Evolutionary conservation across 495 filamentous ascomycete species (phyloP), one percentile per base, ranked within the genome.

Genomic region (Hamigera avellanea): DNA sequence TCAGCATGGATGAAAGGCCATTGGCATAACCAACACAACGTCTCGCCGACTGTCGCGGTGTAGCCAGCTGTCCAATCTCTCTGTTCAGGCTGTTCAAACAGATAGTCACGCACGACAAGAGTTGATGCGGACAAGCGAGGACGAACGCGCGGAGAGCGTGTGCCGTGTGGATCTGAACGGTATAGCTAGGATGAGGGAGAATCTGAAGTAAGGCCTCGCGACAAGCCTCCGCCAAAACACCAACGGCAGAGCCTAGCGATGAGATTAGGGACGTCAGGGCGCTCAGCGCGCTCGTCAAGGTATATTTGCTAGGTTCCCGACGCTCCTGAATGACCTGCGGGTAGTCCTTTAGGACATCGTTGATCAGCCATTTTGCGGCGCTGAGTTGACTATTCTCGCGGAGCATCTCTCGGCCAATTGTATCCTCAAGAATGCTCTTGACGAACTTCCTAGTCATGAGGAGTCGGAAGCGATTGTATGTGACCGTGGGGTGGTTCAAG

Each of bases 81-180:
- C 93, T 71, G 43, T 75, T 83, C 41, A 95, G 70, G 54, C 84
- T 95, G 57, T 96, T 96, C 83, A 96, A 86, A 56, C 86, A 95
- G 21, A 96, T 83, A 3, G 88, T 93, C 15, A 95, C 76, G 45
- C 87, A 93, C 3, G 85, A 83, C 14, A 96, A 61, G 16, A 99
- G 73, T 49, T 96, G 87, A 49, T 91, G 78, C 6, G 91, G 91
- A 46, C 85, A 94, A 3, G 86, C 86, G 35, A 94, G 64, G 5
- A 93, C 80, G 49, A 96, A 94, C 6, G 69, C 76, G 33, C 88
- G 86, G 36, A 96, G 59, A 46, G 86, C 93, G 45, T 80, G 73
- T 19, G 91, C 81, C 1, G 84, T 80, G 46, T 89, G 79, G 1
- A 96, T 74, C 53, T 96, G 91, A 6, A 99, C 88, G 6, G 86